Base-by-base conservation (phyloP, 345 rosid species). In the Chamaenerion angustifolium region DNA sequence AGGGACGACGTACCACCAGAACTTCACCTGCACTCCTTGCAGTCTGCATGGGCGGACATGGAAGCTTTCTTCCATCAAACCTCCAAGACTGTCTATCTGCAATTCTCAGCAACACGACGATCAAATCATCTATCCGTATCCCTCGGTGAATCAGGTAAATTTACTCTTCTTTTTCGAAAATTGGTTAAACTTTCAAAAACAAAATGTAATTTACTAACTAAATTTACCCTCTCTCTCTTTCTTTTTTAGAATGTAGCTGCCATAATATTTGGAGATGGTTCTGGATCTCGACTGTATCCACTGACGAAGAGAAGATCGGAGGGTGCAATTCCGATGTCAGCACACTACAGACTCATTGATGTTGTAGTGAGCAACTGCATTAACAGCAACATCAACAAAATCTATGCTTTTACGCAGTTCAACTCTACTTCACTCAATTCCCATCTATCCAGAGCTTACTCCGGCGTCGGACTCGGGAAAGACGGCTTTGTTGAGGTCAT, bases 351-450 rank as follows among this genome's bases (percentile, higher is more conserved):
- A 48, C 79, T 88, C 18, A 68, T 88, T 13, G 97, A 88, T 69
- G 77, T 74, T 31, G 97, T 80, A 43, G 69, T 82, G 14, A 82
- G 97, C 74, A 88, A 88, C 53, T 88, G 95, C 74, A 82, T 88
- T 52, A 80, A 80, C 56, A 85, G 95, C 58, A 72, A 76, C 77
- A 82, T 88, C 40, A 73, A 71, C 63, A 84, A 80, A 63, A 82
- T 88, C 49, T 84, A 88, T 58, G 89, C 95, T 46, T 62, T 85
- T 49, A 85, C 97, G 16, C 97, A 82, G 45, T 76, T 82, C 73
- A 84, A 88, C 44, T 88, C 97, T n/a, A 80, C 89, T 60, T 80
- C 80, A 60, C 87, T 88, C 54, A 84, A 88, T 58, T 75, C 88
- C 43, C 93, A 82, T 64, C 81, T 85, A 10, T 75, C 84, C 12